Percentiles rank a stretch among this genome's conserved stretches.
These are phyloP conservation scores for Apiotrichum gamsii DNA, from an alignment of 1,284 basidiomycete genomes.

Conservation along the genomic window DNA sequence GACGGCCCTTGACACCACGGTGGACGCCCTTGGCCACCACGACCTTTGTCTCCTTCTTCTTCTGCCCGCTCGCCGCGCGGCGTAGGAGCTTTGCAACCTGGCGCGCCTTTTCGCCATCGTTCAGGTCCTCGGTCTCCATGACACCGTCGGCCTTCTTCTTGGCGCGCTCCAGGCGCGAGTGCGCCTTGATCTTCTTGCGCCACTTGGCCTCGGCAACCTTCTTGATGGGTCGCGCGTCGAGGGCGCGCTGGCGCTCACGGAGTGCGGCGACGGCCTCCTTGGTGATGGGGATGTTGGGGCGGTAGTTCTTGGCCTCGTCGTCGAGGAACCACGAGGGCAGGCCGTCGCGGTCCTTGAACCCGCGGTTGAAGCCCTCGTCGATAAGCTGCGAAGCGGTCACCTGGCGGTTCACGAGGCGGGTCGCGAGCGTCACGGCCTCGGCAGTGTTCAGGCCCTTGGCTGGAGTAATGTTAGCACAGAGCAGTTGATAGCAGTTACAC, in stretches of 20 bases:
- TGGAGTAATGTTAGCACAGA: too few species aligned
- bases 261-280: slow-evolving; percentile 89
- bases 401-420: slow-evolving; percentile 84
- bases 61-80: slow-evolving; percentile 61
- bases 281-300: slow-evolving; percentile 89
- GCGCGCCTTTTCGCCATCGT: slow-evolving; percentile 88
- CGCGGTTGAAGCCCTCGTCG: slow-evolving; percentile 93
- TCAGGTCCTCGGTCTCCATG: slow-evolving; percentile 80
- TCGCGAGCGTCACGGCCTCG: slow-evolving; percentile 88
- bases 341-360: slow-evolving; percentile 83
- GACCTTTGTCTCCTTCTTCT: slow-evolving; percentile 62
- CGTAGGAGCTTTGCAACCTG: slow-evolving; percentile 88
- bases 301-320: slow-evolving; percentile 90
- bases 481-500: slow-evolving; percentile 5
- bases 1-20: slow-evolving; percentile 84
- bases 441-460: slow-evolving; percentile 81
- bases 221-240: slow-evolving; percentile 97
- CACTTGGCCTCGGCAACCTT: slow-evolving; percentile 99
- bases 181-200: slow-evolving; percentile 87
- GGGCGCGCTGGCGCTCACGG: slow-evolving; percentile 81
- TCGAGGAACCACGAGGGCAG: slow-evolving; percentile 96
- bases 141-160: slow-evolving; percentile 96
- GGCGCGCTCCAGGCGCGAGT: slow-evolving; percentile 79
- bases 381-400: slow-evolving; percentile 83
- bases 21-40: slow-evolving; percentile 89